Conservation (phyloP, 1,284 basidiomycete genomes). For the Chalciporus sp. region DNA sequence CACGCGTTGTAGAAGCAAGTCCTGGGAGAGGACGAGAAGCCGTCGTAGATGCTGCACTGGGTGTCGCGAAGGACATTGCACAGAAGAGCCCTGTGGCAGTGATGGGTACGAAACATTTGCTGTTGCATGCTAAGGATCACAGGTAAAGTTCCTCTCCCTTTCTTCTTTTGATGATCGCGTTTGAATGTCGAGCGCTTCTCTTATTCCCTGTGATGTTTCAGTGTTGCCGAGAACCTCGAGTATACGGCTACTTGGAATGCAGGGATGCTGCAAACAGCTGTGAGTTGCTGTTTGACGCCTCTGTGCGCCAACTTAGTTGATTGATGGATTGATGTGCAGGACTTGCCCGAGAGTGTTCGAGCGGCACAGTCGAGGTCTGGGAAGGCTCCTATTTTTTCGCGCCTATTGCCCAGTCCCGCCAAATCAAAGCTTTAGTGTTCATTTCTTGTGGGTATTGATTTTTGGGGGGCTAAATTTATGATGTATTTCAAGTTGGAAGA, state of each 20-base stretch:
- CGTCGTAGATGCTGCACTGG: constrained; percentile 62
- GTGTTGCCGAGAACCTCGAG: constrained; percentile 77
- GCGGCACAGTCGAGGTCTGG: constrained; percentile 2
- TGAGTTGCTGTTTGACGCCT: constrained; percentile 34
- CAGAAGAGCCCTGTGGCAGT: constrained; percentile 84
- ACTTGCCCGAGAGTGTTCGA: constrained; percentile 4
- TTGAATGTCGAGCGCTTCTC: not conserved
- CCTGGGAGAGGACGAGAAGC: constrained; percentile 47
- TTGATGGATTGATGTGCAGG: not conserved
- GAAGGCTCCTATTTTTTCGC: not conserved
- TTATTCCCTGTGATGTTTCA: constrained; percentile 27
- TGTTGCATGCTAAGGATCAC: constrained; percentile 78
- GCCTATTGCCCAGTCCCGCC: not conserved
- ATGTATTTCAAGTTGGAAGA: too few species aligned
- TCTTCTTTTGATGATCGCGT: too few species aligned
- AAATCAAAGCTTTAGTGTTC: constrained; percentile 1
- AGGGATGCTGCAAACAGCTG: constrained; percentile 69
- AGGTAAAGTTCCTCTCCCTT: constrained; percentile 45
- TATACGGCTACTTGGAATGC: constrained; percentile 84
- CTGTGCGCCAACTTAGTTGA: not conserved
- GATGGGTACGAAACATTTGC: constrained; percentile 77
- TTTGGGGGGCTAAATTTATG: too few species aligned
- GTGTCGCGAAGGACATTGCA: constrained; percentile 70
- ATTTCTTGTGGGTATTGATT: too few species aligned
- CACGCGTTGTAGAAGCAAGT: constrained; percentile 66